phyloP scores from a whole-genome alignment of 2,329 filamentous ascomycete species.

The Aspergillus candidus region DNA sequence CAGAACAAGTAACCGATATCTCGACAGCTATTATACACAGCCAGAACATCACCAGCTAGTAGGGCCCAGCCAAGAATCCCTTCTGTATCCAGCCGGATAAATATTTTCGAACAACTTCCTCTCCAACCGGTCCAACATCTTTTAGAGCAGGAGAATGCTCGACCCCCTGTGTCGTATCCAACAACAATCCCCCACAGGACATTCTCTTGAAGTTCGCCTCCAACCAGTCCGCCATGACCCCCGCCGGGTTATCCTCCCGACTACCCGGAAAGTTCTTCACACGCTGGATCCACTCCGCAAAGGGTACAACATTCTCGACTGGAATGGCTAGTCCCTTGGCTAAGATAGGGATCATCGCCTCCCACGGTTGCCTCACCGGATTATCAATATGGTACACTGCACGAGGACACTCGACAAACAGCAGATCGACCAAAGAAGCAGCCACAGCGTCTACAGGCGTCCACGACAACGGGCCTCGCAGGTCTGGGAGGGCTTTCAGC shows the following conservation, averaged over 20 bases:
- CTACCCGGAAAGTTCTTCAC: constrained; percentile 23
- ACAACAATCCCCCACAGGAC: constrained; percentile 41
- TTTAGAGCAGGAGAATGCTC: constrained; percentile 30
- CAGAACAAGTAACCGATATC: too few species aligned
- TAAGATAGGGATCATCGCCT: constrained; percentile 30
- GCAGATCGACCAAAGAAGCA: constrained; percentile 28
- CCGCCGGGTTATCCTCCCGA: constrained; percentile 26
- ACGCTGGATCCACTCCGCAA: constrained; percentile 36
- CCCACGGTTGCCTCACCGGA: constrained; percentile 39
- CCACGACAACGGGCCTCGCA: constrained; percentile 42
- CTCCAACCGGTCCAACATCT: constrained; percentile 4
- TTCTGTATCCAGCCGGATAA: constrained; percentile 9
- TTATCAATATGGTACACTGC: constrained; percentile 45
- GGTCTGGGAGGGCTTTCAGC: constrained; percentile 37
- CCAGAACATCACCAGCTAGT: background rate
- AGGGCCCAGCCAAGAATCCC: constrained; percentile 4
- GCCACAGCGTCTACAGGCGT: constrained; percentile 42
- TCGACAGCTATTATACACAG: background rate
- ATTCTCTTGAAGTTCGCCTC: constrained; percentile 36
- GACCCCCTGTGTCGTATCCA: constrained; percentile 31
- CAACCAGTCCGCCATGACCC: constrained; percentile 26
- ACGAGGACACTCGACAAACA: constrained; percentile 19
- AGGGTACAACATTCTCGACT: constrained; percentile 30
- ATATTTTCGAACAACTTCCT: constrained; percentile 8
- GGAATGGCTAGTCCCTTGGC: constrained; percentile 30